Base-by-base conservation (phyloP, 176 grass and related monocot genomes). In the Pontederia paniculata region DNA sequence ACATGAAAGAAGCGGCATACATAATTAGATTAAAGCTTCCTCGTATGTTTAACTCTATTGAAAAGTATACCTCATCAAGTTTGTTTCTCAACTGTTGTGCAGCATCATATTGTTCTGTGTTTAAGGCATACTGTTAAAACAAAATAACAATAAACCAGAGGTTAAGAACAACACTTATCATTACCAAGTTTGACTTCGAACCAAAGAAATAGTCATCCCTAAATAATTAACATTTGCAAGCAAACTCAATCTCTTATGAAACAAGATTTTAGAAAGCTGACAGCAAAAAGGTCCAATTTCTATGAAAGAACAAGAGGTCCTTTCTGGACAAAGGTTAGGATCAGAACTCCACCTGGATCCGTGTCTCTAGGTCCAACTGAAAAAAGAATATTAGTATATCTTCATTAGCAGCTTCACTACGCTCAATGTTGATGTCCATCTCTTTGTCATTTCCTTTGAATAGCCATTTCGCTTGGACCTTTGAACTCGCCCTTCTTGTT, bases 331-430 rank as follows among this genome's bases (percentile, higher is more conserved):
- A 19, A 53, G 14, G 44, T 6, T 16, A 67, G 41, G 74, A 60
- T 17, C 12, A 41, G 73, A 45, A 17, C 11, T 48, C 60, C 52
- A 97, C 91, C 45, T 97, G 86, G 70, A 97, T 81, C 22, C 80
- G 77, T 37, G 83, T 87, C 55, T 87, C 82, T 55, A 97, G 52
- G 74, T 97, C 91, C 69, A 90, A 75, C 65, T 98, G 93, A 58
- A 91, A 98, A 55, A 88, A 91, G 76, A 98, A 98, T 48, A 91
- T 76, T 58, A 98, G 73, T n/a, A 98, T 88, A 73, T 91, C 93
- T 65, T 91, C 93, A 55, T 91, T 81, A 51, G 93, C 86, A 84
- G 83, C 70, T 56, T 98, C 93, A 56, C 93, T 91, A 66, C 69
- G 82, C 78, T 91, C 93, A 16, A 88, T 74, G 25, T 73, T 91